Conservation (phyloP, 1,284 basidiomycete genomes). For the Ganoderma lucidum region DNA sequence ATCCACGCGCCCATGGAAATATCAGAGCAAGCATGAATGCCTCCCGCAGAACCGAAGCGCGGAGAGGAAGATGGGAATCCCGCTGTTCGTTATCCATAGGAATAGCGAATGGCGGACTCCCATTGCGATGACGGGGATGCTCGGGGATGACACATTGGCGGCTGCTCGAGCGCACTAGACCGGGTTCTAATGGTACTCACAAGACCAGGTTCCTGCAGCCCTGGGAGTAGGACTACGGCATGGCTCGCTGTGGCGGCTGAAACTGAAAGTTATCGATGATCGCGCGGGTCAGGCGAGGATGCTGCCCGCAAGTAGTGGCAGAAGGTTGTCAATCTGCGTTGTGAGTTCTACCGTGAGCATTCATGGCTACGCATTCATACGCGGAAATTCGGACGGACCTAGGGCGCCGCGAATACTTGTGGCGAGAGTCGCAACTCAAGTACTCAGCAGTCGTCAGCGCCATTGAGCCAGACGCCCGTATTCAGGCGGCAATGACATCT, state of each 20-base stretch:
- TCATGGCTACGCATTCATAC: not conserved
- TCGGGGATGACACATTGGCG: not conserved
- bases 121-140: not conserved
- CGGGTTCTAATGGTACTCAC: not conserved
- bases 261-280: constrained; percentile 6
- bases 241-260: not conserved
- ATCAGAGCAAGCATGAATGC: constrained; percentile 1
- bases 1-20: not conserved
- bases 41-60: not conserved
- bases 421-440: not conserved
- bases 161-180: not conserved
- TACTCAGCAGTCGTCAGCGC: not conserved
- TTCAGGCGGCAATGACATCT: not conserved
- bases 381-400: constrained; percentile 4
- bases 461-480: not conserved
- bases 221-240: not conserved
- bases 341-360: constrained; percentile 2
- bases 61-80: constrained; percentile 2
- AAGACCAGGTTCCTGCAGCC: not conserved
- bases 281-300: not conserved
- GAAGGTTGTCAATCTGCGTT: not conserved
- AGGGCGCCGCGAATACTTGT: not conserved
- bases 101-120: constrained; percentile 4
- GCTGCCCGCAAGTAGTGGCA: not conserved
- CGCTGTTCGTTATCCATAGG: constrained; percentile 2